These are phyloP conservation scores for Chloromonas sp. DNA, from an alignment of 163 green algal species.

Conservation along the genomic window DNA sequence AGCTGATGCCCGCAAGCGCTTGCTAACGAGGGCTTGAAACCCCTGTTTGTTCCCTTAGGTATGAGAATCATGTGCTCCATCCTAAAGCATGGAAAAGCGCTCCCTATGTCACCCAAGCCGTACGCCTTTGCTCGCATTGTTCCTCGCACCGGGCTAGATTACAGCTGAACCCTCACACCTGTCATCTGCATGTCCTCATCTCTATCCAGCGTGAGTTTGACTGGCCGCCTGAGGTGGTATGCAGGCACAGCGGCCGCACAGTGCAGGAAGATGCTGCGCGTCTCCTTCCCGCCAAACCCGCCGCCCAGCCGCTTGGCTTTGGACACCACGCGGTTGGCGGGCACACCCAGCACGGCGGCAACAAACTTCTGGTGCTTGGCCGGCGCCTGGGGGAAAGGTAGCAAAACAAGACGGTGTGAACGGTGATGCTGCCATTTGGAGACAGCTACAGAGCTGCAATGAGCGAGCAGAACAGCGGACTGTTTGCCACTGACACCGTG, in stretches of 20 bases:
- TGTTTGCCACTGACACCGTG: background rate
- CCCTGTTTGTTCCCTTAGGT: too few species aligned
- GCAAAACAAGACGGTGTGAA: background rate
- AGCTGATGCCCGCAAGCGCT: too few species aligned
- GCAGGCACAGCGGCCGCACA: constrained; percentile 72
- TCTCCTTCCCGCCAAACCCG: constrained; percentile 96
- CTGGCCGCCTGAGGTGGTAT: constrained; percentile 63
- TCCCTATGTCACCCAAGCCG: too few species aligned
- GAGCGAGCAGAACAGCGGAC: background rate
- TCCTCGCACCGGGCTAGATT: too few species aligned
- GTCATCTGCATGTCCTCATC: constrained; percentile 90
- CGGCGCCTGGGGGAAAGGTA: constrained; percentile 33
- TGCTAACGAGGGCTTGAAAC: too few species aligned
- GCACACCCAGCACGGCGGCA: constrained; percentile 69
- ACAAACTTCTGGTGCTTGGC: constrained; percentile 71
- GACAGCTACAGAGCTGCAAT: background rate
- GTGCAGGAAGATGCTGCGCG: constrained; percentile 65
- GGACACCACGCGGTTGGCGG: constrained; percentile 67
- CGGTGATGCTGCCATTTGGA: background rate
- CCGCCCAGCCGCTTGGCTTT: constrained; percentile 88
- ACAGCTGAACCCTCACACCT: constrained; percentile 20
- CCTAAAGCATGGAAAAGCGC: too few species aligned
- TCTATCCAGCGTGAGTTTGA: constrained; percentile 82
- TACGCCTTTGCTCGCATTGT: too few species aligned
- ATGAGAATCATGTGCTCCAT: too few species aligned